Conservation (phyloP, 345 rosid genomes). For the Punica granatum region DNA sequence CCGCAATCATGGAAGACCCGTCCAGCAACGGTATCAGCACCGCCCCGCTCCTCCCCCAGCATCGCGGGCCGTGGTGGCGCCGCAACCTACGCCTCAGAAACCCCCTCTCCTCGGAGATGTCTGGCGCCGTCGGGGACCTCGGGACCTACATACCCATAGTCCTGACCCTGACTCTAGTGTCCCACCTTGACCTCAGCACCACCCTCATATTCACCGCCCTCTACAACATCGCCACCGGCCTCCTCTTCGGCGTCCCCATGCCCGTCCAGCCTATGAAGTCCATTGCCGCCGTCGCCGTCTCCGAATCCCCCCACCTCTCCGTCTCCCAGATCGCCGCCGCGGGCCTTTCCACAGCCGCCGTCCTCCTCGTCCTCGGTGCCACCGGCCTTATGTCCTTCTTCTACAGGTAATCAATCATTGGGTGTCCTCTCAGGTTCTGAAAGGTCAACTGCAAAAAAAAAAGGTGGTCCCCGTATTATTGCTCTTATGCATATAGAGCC, state of each 20-base stretch:
- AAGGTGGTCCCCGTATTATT: not conserved
- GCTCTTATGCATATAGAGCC: not conserved
- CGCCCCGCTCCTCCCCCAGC: constrained; percentile 23
- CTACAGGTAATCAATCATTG: constrained; percentile 25
- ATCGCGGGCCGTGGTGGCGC: constrained; percentile 28
- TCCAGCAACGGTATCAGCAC: constrained; percentile 11
- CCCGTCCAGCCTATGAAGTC: constrained; percentile 91
- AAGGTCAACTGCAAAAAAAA: not conserved
- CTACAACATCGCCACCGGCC: constrained; percentile 69
- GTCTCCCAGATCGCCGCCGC: constrained; percentile 62
- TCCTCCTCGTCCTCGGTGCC: constrained; percentile 56
- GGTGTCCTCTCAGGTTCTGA: not conserved
- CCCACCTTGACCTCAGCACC: constrained; percentile 60
- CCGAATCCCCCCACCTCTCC: constrained; percentile 60
- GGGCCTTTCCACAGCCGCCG: constrained; percentile 50
- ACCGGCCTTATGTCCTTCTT: constrained; percentile 72
- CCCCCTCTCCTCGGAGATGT: constrained; percentile 48
- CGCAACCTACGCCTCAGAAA: constrained; percentile 34
- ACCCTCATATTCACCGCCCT: constrained; percentile 70
- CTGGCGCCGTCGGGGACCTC: constrained; percentile 82
- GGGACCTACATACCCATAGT: constrained; percentile 81
- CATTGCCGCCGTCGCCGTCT: constrained; percentile 74
- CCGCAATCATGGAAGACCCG: constrained; percentile 8
- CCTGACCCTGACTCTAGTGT: constrained; percentile 56
- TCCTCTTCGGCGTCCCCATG: constrained; percentile 78